These are phyloP conservation scores for Geotrichum bryndzae DNA, from an alignment of 1,139 yeast species.

Conservation along the genomic window DNA sequence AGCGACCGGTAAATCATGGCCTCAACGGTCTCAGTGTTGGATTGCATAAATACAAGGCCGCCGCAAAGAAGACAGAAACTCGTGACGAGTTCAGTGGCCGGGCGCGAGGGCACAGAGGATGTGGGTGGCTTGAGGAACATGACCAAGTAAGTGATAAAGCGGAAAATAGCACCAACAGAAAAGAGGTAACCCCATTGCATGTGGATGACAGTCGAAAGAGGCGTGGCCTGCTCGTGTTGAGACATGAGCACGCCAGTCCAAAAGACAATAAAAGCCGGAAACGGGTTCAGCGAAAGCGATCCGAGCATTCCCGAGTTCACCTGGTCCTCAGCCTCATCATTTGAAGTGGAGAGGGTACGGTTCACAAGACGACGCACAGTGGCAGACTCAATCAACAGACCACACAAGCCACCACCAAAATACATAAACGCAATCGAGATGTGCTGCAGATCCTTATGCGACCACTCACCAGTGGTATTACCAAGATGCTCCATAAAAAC, in stretches of 20 bases:
- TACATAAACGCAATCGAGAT: constrained; percentile 92
- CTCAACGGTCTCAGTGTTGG: constrained; percentile 76
- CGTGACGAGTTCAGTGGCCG: constrained; percentile 76
- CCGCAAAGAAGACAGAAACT: constrained; percentile 79
- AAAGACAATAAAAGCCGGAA: constrained; percentile 85
- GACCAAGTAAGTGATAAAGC: constrained; percentile 62
- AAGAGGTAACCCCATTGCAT: constrained; percentile 87
- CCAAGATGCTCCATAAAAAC: constrained; percentile 86
- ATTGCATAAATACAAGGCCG: constrained; percentile 86
- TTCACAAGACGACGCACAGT: constrained; percentile 35
- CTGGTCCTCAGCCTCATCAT: constrained; percentile 18
- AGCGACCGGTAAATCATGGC: constrained; percentile 82
- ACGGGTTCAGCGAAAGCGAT: constrained; percentile 54
- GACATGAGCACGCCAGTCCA: constrained; percentile 99
- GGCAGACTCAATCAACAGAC: constrained; percentile 67
- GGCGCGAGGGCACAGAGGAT: constrained; percentile 51
- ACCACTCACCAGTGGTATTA: constrained; percentile 69
- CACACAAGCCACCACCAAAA: constrained; percentile 89
- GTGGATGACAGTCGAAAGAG: constrained; percentile 71
- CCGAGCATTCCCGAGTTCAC: constrained; percentile 23
- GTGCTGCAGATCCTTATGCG: constrained; percentile 90
- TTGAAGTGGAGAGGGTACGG: constrained; percentile 13
- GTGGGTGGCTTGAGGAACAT: constrained; percentile 48
- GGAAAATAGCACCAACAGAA: constrained; percentile 68
- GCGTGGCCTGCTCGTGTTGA: constrained; percentile 80